A percentile compares a stretch with the other conserved stretches of the same genome.
These are phyloP conservation scores for Cynanchum wilfordii DNA, from an alignment of 257 asterid genomes.

Conservation along the genomic window DNA sequence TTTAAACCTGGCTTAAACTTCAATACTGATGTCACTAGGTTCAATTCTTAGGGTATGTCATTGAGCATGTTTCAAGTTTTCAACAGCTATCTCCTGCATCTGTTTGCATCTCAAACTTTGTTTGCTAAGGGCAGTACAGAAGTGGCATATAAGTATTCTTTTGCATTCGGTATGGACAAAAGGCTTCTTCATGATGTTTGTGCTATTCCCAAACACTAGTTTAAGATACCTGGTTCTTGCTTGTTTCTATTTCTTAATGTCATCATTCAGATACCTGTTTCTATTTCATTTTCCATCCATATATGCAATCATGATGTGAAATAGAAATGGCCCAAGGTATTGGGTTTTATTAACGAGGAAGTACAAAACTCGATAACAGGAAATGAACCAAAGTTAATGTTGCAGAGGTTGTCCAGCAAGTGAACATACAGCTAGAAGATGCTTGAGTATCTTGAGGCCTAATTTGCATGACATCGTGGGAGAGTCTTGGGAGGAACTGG, in stretches of 20 bases:
- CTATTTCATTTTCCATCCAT: not conserved
- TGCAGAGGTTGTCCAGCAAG: slow-evolving; percentile 90
- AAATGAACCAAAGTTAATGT: slow-evolving; percentile 58
- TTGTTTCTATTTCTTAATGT: not conserved
- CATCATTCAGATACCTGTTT: not conserved
- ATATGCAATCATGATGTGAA: not conserved
- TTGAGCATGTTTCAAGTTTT: not conserved
- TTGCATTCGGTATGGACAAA: too few relatives aligned
- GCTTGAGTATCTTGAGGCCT: slow-evolving; percentile 63
- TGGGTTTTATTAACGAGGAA: slow-evolving; percentile 36
- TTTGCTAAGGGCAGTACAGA: not conserved
- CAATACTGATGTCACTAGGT: not conserved
- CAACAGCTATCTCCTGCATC: not conserved
- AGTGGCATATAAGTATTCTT: not conserved
- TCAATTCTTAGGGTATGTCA: not conserved
- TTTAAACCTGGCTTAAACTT: not conserved
- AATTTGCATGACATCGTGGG: slow-evolving; percentile 50
- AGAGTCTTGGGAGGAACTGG: slow-evolving; percentile 99
- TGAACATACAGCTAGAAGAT: slow-evolving; percentile 60
- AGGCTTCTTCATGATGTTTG: not conserved
- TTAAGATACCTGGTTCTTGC: not conserved
- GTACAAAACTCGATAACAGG: slow-evolving; percentile 48
- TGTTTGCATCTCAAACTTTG: not conserved
- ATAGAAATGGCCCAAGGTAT: slow-evolving; percentile 21
- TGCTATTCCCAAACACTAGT: too few relatives aligned